Conservation (phyloP, 805 yeast species). For the Tanozyma kutaoensis region DNA sequence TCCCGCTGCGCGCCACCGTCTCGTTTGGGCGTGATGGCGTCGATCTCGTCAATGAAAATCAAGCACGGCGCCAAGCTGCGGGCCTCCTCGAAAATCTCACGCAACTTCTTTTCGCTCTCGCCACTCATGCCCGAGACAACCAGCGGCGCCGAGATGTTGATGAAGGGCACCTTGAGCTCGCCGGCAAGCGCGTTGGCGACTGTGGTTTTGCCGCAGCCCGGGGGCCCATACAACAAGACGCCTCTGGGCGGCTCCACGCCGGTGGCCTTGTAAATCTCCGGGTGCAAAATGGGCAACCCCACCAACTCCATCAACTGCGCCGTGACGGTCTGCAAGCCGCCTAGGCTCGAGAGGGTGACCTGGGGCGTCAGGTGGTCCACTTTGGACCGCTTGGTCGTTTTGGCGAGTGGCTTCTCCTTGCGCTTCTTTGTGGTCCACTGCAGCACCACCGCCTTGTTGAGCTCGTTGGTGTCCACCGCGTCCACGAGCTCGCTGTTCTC, state of each 20-base stretch:
- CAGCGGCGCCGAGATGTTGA: slow-evolving; percentile 86
- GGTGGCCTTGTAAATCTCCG: slow-evolving; percentile 75
- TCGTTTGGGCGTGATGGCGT: slow-evolving; percentile 95
- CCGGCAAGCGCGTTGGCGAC: slow-evolving; percentile 95
- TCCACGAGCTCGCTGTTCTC: slow-evolving; percentile 44
- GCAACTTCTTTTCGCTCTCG: slow-evolving; percentile 85
- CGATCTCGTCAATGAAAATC: slow-evolving; percentile 91
- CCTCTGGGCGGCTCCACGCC: slow-evolving; percentile 97
- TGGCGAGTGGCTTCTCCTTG: slow-evolving; percentile 4
- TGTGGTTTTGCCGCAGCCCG: slow-evolving; percentile 97
- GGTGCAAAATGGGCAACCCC: slow-evolving; percentile 86
- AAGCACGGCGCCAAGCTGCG: slow-evolving; percentile 81
- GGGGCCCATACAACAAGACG: slow-evolving; percentile 90
- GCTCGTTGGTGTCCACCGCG: slow-evolving; percentile 48
- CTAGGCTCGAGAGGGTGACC: slow-evolving; percentile 57
- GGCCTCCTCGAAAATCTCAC: slow-evolving; percentile 93
- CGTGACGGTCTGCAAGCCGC: slow-evolving; percentile 82
- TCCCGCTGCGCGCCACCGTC: slow-evolving; percentile 93
- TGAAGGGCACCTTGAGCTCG: slow-evolving; percentile 84
- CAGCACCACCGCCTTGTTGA: slow-evolving; percentile 66
- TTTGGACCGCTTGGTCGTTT: slow-evolving; percentile 18
- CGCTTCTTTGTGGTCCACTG: slow-evolving; percentile 37
- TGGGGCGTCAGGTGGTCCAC: slow-evolving; percentile 61
- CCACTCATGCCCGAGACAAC: slow-evolving; percentile 99
- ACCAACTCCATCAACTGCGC: slow-evolving; percentile 81